A percentile compares a stretch with the other conserved stretches of the same genome.
phyloP scores from a whole-genome alignment of 2,329 filamentous ascomycete genomes.

The Bipolaris victoriae region DNA sequence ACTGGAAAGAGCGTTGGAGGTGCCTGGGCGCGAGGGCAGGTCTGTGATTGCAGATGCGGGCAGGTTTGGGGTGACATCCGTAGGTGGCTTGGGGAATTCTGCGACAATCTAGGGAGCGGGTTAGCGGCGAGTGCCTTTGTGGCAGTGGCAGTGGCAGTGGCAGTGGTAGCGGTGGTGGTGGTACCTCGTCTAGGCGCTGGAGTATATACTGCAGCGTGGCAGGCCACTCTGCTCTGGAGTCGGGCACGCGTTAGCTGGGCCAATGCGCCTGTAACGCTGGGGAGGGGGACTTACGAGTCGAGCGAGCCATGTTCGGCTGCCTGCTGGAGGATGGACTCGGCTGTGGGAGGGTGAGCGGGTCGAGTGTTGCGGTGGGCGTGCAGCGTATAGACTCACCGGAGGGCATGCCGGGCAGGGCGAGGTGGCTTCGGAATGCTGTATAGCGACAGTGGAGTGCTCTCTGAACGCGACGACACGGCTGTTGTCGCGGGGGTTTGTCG shows the following conservation, averaged over 20 bases:
- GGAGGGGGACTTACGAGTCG: slow-evolving; percentile 58
- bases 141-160: background rate
- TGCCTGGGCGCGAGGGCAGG: slow-evolving; percentile 25
- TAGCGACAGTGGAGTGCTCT: background rate
- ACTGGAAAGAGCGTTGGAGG: slow-evolving; percentile 33
- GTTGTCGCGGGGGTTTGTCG: slow-evolving; percentile 3
- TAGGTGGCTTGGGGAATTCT: slow-evolving; percentile 72
- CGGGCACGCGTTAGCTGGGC: slow-evolving; percentile 38
- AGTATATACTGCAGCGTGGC: slow-evolving; percentile 69
- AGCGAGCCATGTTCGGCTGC: slow-evolving; percentile 65
- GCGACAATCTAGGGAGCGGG: slow-evolving; percentile 68
- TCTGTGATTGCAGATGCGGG: slow-evolving; percentile 48
- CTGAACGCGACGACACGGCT: slow-evolving; percentile 9
- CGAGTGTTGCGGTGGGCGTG: background rate
- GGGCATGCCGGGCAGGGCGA: slow-evolving; percentile 25
- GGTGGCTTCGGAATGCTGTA: slow-evolving; percentile 2
- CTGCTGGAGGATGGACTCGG: slow-evolving; percentile 60
- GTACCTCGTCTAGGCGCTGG: slow-evolving; percentile 69
- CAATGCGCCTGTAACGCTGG: background rate
- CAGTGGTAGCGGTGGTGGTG: background rate
- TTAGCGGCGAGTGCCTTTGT: background rate
- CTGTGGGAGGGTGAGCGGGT: slow-evolving; percentile 28
- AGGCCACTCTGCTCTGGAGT: slow-evolving; percentile 70
- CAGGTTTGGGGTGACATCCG: slow-evolving; percentile 51
- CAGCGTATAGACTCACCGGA: slow-evolving; percentile 20